Base-by-base conservation (phyloP, 257 asterid species). In the Coffea eugenioides region DNA sequence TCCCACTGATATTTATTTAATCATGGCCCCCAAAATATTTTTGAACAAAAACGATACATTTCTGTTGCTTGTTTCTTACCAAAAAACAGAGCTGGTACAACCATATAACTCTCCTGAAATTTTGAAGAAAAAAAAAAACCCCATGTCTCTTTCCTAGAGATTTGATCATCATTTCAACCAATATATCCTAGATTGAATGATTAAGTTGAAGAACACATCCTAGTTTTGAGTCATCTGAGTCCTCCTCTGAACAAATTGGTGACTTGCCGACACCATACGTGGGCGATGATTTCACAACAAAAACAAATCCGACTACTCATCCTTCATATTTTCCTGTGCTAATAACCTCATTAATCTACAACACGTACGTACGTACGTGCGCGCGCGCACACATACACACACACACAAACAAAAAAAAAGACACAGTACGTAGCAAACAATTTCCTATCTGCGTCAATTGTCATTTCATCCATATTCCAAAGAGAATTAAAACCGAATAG, bases 211-310 rank as follows among this genome's bases (percentile, higher is more conserved):
- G 31, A 70, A 70, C 4, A 69, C 1, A 43, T 36, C 31, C 31
- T 36, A 68, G 49, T 48, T 2, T 64, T n/a, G 41, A 16, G 3
- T 34, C 9, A 31, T 34, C 11, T 34, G 11, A 13, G 46, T 31
- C 46, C 46, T 67, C 18, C 49, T 6, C 34, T 23, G 75, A 71
- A 23, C 16, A 45, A 20, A 45, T 23, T 43, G 23, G 75, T 23
- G 45, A 71, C 43, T 72, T 73, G 77, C 77, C 77, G 48, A 73
- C 77, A 51, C 27, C 46, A 23, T 6, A 73, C 27, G 65, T 7
- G 45, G 65, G 49, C 64, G 73, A 64, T 45, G 39, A 76, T 61
- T 75, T 31, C 71, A 39, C 69, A 59, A 59, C 56, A 75, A 6
- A 3, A 75, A 59, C 15, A n/a, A n/a, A n/a, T n/a, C n/a, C n/a